Base-by-base conservation (phyloP, 768 basidiomycete species). In the Tulasnella sp. region DNA sequence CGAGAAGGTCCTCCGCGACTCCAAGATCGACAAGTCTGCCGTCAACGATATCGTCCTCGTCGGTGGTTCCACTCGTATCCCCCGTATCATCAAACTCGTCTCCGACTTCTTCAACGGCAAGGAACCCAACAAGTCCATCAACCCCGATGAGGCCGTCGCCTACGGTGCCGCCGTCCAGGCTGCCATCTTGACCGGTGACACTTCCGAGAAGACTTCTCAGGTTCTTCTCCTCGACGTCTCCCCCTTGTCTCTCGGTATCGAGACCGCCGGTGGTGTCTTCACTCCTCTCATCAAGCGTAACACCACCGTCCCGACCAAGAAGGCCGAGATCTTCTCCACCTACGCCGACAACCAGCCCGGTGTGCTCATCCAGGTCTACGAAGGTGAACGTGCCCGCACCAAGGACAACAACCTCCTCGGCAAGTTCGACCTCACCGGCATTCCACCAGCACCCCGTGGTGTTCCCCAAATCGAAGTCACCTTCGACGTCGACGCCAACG, bases 61-160 rank as follows among this genome's bases (percentile, higher is more conserved):
- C 79, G 87, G 87, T 83, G 87, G 87, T 81, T 88, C 87, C 77
- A 88, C 87, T 81, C 87, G 87, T 85, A 88, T 88, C 81, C 88
- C 88, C 81, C 86, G 89, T 82, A 87, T 92, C 77, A 89, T 90
- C 83, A 87, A 91, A 84, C 88, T 92, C 83, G 87, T 92, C 80
- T 89, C 87, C 81, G 91, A 92, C 78, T 92, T 88, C 87, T 92
- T 92, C 85, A 88, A 87, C 84, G 88, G 89, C 79, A 90, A 91
- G 85, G 90, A 91, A 84, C 91, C 90, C 76, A 90, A 88, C 83
- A 89, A 89, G 84, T 87, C 88, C 73, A 90, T 92, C 85, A 92
- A 92, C 86, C 91, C 91, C 52, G 91, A 93, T 82, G 92, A 93
- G 86, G 91, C 92, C 73, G 91, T 92, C 76, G 91, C 91, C 40